Base-by-base conservation (phyloP, 768 basidiomycete genomes). In the Boletus subparvulus region DNA sequence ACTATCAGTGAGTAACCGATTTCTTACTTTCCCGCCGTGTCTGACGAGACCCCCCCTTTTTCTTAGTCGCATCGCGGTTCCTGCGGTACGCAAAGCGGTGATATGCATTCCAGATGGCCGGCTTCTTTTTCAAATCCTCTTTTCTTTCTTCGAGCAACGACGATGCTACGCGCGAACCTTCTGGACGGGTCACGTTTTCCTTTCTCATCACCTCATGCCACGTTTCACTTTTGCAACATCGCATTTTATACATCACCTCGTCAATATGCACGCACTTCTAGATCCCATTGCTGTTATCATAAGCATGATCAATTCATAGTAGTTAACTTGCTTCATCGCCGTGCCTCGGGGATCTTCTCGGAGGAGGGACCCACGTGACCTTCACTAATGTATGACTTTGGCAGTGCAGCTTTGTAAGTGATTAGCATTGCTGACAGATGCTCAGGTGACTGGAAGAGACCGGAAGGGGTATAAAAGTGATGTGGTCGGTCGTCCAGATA, bases 21-120 rank as follows among this genome's bases (percentile, higher is more conserved):
- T 5, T 28, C 14, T 14, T 7, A 12, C 37, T 35, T 39, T 36
- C 41, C 10, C 1, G 10, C 12, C 6, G 16, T 35, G 21, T 44
- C 51, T 60, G 36, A 59, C 28, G 7, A 19, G 12, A 0, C 3
- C 10, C 7, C n/a, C 1, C 21, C n/a, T 33, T 35, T 12, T 16
- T 50, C 21, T 56, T 70, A 74, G 80, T 88, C 54, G 88, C 87
- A 8, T 89, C 88, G 26, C 80, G 87, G 44, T 86, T 81, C 74
- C 75, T 91, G 45, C 81, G 86, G 37, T 90, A 84, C 61, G 85
- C 87, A 26, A 89, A 82, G 66, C 85, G 87, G 28, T 69, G 65
- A 70, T 21, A 28, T 10, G 11, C 2, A 28, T 28, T 28, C 26
- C 6, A 28, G 26, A 28, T 28, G 3, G 6, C 4, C 19, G 7